Base-by-base conservation (phyloP, 306 rosid species). In the Vicia faba region DNA sequence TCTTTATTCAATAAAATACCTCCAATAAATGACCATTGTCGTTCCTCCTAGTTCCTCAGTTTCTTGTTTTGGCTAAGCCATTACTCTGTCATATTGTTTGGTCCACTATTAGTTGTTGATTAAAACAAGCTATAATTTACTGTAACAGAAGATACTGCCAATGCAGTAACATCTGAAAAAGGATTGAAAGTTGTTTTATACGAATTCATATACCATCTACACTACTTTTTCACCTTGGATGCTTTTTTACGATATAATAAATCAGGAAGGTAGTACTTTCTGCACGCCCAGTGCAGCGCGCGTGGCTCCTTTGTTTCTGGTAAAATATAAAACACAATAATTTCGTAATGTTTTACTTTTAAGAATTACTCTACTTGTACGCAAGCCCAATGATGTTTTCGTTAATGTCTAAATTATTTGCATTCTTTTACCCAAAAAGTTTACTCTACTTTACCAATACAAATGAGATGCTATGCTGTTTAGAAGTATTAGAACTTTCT, bases 161-260 rank as follows among this genome's bases (percentile, higher is more conserved):
- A 4, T 41, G 46, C 1, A 12, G 46, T 41, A 41, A 41, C 19
- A n/a, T 0, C 51, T 5, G 9, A 45, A 49, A 50, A 50, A 10
- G 16, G 36, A 11, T 11, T 23, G 35, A 54, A 11, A 54, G 18
- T 11, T 25, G 5, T 5, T 12, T 25, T 54, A 6, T 26, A 25
- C 18, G 18, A 54, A 26, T 25, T 54, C 36, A 2, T 8, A 45
- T 45, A 45, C 19, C n/a, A 19, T 50, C 15, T 2, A 25, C 10
- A 23, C 15, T 8, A 53, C 35, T 5, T 25, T 54, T 54, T 54
- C 61, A 54, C 61, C n/a, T 25, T 11, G 61, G 61, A 54, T 54
- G 16, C 61, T 54, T 54, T 51, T 54, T 54, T 25, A 54, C 18
- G 36, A 33, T 18, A 25, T 15, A 26, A 25, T 18, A 54, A 54